Percentiles rank a stretch among this genome's conserved stretches.
Evolutionary conservation across 306 rosid genomes (phyloP).

Genomic region (Parietaria judaica): DNA sequence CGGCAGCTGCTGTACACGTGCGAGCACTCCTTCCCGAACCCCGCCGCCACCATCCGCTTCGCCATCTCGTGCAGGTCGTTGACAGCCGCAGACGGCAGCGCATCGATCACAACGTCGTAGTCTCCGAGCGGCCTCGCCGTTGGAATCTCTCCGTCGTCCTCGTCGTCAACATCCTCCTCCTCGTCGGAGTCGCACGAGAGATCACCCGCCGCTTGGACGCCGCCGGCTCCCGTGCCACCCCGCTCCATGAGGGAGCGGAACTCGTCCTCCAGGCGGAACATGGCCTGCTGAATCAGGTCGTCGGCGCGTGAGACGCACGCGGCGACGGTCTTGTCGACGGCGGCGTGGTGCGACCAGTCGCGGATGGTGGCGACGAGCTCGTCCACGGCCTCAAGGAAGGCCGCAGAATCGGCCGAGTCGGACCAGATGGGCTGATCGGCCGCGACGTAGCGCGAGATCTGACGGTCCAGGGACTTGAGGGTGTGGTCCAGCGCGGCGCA

Average conservation of each 20-base stretch:
- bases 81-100: constrained; percentile 70
- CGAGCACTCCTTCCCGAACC: constrained; percentile 83
- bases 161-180: constrained; percentile 25
- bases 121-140: constrained; percentile 64
- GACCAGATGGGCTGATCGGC: constrained; percentile 78
- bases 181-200: constrained; percentile 51
- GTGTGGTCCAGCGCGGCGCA: constrained; percentile 50
- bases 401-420: constrained; percentile 53
- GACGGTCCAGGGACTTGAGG: constrained; percentile 65
- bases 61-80: constrained; percentile 88
- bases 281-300: constrained; percentile 76
- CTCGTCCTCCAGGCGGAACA: constrained; percentile 86
- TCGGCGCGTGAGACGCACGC: constrained; percentile 65
- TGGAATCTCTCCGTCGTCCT: constrained; percentile 45
- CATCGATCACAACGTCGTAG: constrained; percentile 70
- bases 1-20: constrained; percentile 80
- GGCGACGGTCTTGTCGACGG: constrained; percentile 45
- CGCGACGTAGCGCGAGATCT: constrained; percentile 58
- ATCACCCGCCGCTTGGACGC: constrained; percentile 31
- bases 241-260: constrained; percentile 84
- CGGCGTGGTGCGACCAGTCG: constrained; percentile 57
- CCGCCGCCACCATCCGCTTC: constrained; percentile 83
- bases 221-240: constrained; percentile 55
- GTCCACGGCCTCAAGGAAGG: constrained; percentile 79
- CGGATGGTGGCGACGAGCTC: constrained; percentile 46